Conservation (phyloP, 192 early-diverging fungal genomes). For the Dissophora ornata region DNA sequence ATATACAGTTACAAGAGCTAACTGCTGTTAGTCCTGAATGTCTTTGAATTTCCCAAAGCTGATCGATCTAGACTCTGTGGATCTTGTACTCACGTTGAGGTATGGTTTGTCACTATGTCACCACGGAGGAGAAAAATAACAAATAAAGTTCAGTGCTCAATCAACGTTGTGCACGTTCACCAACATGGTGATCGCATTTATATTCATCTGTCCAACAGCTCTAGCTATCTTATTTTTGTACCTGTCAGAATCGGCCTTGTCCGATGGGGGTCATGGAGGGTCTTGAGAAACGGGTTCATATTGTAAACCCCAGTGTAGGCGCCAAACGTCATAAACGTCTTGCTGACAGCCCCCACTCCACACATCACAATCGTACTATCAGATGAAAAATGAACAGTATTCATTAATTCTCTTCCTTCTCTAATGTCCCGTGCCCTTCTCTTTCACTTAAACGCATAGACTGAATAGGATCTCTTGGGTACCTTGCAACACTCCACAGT, state of each 20-base stretch:
- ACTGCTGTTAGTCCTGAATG: too few species aligned
- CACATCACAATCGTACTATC: conserved; percentile 39
- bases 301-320: conserved; percentile 59
- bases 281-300: conserved; percentile 68
- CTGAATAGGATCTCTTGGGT: not conserved
- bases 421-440: too few species aligned
- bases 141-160: too few species aligned
- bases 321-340: conserved; percentile 46
- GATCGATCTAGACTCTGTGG: not conserved
- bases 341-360: conserved; percentile 43
- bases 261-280: conserved; percentile 66
- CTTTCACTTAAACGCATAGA: too few species aligned
- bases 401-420: not conserved
- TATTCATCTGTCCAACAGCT: too few species aligned
- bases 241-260: conserved; percentile 73
- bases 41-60: not conserved
- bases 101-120: conserved; percentile 79
- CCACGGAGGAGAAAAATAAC: conserved; percentile 33
- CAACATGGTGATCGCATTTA: conserved; percentile 12
- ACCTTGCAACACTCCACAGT: conserved; percentile 36
- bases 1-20: too few species aligned
- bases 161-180: too few species aligned
- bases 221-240: too few species aligned
- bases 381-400: not conserved
- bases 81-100: conserved; percentile 63